Base-by-base conservation (phyloP, 169 alveolate genomes). In the Eimeria praecox region DNA sequence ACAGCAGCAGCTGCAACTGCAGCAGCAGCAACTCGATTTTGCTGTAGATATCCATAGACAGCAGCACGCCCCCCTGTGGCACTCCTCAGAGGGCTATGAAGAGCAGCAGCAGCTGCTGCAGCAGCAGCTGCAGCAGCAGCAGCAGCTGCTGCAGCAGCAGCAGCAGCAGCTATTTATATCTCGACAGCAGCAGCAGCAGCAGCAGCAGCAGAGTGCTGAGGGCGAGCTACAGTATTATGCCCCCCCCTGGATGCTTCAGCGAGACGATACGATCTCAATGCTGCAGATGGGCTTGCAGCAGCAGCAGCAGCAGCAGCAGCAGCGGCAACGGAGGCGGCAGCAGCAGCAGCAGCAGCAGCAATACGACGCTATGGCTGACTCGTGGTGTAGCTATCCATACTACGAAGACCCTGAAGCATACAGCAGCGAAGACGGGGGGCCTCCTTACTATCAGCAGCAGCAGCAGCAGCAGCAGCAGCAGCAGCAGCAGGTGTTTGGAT, bases 121-220 rank as follows among this genome's bases (percentile, higher is more conserved):
- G 90, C 64, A 82, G 90, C 90, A 82, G 49, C 90, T 35, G 54
- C 59, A 77, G 87, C 87, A 77, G 87, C 87, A 77, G 87, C 87
- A 42, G 54, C 87, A 44, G 64, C 64, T 46, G 71, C 73, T 46
- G 73, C 73, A 44, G 73, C 90, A 44, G 49, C 90, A 27, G 49
- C 90, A 8, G 44, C 90, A 40, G 30, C 27, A 9, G 20, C 8
- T 59, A n/a, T 59, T 4, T 22, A 22, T 59, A 16, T 49, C 56
- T 5, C 69, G 22, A 22, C 69, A 59, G 30, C 69, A 59, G 69
- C 69, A 59, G 62, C 52, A 42, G 87, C 87, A 77, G 62, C 87
- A 40, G 87, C 87, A 35, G 59, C 52, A 35, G 62, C 52, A 69
- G 80, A n/a, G 20, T 9, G 24, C 40, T 69, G 80, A 35, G 10